These are phyloP conservation scores for Aspergillus viridinutans DNA, from an alignment of 2,329 filamentous ascomycete species.

Conservation along the genomic window DNA sequence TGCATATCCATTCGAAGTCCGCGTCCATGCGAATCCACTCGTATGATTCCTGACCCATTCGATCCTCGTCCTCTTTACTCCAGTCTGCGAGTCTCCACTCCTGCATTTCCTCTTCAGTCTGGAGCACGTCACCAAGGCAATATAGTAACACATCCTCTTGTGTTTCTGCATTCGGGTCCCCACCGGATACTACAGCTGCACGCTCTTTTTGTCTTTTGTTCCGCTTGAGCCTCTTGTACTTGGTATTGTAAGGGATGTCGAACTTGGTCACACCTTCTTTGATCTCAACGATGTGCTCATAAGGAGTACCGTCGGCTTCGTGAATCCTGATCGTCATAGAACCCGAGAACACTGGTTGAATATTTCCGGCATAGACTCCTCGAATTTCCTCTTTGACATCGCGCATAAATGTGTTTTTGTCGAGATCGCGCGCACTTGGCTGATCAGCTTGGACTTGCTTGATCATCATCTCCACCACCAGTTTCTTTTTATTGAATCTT, in stretches of 20 bases:
- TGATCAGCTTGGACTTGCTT: slow-evolving; percentile 66
- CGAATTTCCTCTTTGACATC: slow-evolving; percentile 76
- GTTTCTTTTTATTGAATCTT: slow-evolving; percentile 94
- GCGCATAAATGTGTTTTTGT: slow-evolving; percentile 73
- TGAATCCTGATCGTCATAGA: slow-evolving; percentile 98
- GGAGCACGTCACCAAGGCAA: slow-evolving; percentile 85
- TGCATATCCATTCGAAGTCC: slow-evolving; percentile 96
- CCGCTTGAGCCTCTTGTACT: slow-evolving; percentile 94
- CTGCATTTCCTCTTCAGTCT: slow-evolving; percentile 72
- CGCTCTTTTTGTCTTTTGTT: slow-evolving; percentile 79
- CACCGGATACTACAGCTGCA: slow-evolving; percentile 58
- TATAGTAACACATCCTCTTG: slow-evolving; percentile 83
- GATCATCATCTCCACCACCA: slow-evolving; percentile 89
- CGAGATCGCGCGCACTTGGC: slow-evolving; percentile 54
- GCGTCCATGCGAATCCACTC: slow-evolving; percentile 98
- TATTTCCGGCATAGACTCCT: slow-evolving; percentile 62
- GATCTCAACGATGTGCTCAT: slow-evolving; percentile 96
- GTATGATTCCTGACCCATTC: slow-evolving; percentile 94
- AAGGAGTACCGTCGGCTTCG: slow-evolving; percentile 95
- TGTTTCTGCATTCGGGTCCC: slow-evolving; percentile 60
- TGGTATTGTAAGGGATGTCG: slow-evolving; percentile 97
- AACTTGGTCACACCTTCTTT: slow-evolving; percentile 80
- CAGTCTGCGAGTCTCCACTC: slow-evolving; percentile 87
- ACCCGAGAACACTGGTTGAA: slow-evolving; percentile 82
- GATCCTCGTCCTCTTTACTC: slow-evolving; percentile 79